Base-by-base conservation (phyloP, 352 stramenopile species). In the Saprolegnia diclina region DNA sequence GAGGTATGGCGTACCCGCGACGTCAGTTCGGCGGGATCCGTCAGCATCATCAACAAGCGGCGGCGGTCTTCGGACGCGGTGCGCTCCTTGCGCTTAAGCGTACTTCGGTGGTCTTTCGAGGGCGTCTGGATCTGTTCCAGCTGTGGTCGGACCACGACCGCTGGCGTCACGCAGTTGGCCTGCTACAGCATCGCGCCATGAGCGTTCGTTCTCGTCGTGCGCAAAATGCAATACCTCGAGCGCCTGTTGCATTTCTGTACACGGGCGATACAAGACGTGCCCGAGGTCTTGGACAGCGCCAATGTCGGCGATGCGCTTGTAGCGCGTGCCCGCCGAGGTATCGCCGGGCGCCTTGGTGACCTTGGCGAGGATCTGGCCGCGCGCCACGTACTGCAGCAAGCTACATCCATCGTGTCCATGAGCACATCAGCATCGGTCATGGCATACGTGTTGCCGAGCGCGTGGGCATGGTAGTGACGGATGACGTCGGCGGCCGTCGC, bases 171-270 rank as follows among this genome's bases (percentile, higher is more conserved):
- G n/a, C 62, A 67, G 6, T 67, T 56, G 29, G 29, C 29, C 10
- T 67, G 16, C 38, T 59, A 24, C 52, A 24, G 16, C 13, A 21
- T 59, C 11, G 16, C 11, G 16, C 11, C 3, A 14, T n/a, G 13
- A 14, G 18, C 42, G 42, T 4, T 48, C 42, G 18, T 48, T 14
- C 13, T n/a, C 42, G 13, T n/a, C 42, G 13, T 48, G 42, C 1
- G 42, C 42, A 24, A 40, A 52, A 52, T 52, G 52, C n/a, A 2
- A 54, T 42, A 59, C 52, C 19, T 67, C 62, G 32, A 67, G 44
- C n/a, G 35, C 24, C 22, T 53, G 32, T 59, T 67, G 62, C 62
- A 67, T 67, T 40, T 67, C 62, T 40, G 62, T 22, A 35, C 62
- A 67, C 0, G 62, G 62, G 6, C 46, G 62, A 46, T 67, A 67